A percentile compares a stretch with the other conserved stretches of the same genome.
Evolutionary conservation across 345 rosid species (phyloP).

Genomic region (Erodium maritimum): DNA sequence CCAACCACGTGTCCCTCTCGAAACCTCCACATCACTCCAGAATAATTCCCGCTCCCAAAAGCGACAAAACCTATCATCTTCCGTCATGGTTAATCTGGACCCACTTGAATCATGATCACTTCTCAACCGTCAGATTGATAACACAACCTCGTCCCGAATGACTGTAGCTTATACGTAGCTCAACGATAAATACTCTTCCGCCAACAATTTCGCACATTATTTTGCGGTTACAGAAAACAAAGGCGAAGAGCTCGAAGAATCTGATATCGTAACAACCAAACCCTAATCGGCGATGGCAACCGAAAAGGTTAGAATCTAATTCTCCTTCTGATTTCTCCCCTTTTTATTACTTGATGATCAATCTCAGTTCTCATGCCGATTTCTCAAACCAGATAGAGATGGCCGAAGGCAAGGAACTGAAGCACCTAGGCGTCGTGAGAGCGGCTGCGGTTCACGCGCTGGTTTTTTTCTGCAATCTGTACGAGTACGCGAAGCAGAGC

Average conservation of each 20-base stretch:
- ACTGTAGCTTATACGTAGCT: background rate
- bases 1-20: no score
- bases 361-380: background rate
- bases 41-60: no score
- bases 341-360: no score
- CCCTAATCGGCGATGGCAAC: background rate
- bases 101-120: background rate
- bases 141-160: no score
- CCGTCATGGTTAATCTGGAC: background rate
- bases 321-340: no score
- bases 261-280: background rate
- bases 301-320: background rate
- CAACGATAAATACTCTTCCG: background rate
- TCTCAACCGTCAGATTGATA: background rate
- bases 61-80: no score
- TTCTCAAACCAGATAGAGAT: slow-evolving; percentile 27
- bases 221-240: background rate
- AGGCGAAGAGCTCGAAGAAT: background rate
- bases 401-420: slow-evolving; percentile 35
- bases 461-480: slow-evolving; percentile 39
- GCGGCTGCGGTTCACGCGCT: slow-evolving; percentile 44
- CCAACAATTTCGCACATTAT: background rate
- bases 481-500: slow-evolving; percentile 61
- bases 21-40: no score
- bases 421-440: slow-evolving; percentile 60